These are phyloP conservation scores for Kodamaea neixiangensis DNA, from an alignment of 805 yeast genomes.

Conservation along the genomic window DNA sequence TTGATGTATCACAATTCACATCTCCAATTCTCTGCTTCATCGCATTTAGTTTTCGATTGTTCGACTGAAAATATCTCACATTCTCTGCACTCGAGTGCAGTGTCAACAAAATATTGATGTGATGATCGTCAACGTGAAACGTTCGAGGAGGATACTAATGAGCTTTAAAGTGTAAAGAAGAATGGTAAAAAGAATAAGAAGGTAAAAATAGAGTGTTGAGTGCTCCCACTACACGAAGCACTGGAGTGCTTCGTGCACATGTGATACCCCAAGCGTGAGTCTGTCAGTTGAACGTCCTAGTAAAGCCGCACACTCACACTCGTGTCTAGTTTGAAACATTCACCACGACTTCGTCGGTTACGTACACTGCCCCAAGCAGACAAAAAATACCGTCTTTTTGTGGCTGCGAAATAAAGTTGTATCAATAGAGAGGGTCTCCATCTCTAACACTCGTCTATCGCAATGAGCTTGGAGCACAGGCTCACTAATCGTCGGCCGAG, in stretches of 20 bases:
- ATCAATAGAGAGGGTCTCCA: constrained; percentile 3
- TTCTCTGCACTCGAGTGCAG: background rate
- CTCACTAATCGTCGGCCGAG: background rate
- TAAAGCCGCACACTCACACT: background rate
- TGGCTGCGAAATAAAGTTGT: background rate
- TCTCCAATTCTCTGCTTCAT: background rate
- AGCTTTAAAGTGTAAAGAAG: too few relatives aligned
- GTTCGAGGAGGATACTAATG: too few relatives aligned
- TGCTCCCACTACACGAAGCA: too few relatives aligned
- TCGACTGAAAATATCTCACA: background rate
- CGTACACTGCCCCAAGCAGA: background rate
- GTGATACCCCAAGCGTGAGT: too few relatives aligned
- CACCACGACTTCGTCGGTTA: background rate
- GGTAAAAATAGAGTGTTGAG: too few relatives aligned
- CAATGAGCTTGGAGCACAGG: background rate
- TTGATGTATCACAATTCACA: background rate
- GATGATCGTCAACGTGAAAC: background rate
- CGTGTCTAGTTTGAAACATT: background rate
- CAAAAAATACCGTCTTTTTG: background rate
- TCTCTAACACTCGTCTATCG: constrained; percentile 1
- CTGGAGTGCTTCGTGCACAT: too few relatives aligned
- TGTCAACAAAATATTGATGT: background rate
- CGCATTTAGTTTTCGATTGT: background rate
- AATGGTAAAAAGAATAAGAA: too few relatives aligned
- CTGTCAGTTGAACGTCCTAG: too few relatives aligned